A percentile compares a stretch with the other conserved stretches of the same genome.
phyloP scores from a whole-genome alignment of 345 rosid genomes.

The Cardamine resedifolia region DNA sequence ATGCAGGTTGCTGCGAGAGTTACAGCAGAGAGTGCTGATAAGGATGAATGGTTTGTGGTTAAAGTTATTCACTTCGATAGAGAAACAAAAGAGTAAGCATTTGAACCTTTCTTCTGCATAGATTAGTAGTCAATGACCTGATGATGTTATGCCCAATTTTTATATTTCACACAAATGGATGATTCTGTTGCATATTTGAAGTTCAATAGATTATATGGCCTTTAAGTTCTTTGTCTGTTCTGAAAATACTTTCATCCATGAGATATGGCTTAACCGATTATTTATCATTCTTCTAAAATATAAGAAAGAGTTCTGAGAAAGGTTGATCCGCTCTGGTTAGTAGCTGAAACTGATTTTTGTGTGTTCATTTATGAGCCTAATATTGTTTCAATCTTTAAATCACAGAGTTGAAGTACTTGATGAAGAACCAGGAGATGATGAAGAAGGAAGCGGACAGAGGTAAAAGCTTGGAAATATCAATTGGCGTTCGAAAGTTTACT shows the following conservation, averaged over 20 bases:
- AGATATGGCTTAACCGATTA: background rate
- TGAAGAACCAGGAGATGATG: slow-evolving; percentile 95
- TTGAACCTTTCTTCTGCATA: background rate
- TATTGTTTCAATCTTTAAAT: background rate
- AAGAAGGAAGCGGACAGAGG: slow-evolving; percentile 72
- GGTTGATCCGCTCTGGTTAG: background rate
- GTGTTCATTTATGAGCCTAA: background rate
- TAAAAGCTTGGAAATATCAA: slow-evolving; percentile 29
- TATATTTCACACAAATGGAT: background rate
- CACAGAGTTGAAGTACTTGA: slow-evolving; percentile 84
- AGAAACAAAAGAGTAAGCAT: slow-evolving; percentile 80
- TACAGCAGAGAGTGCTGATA: slow-evolving; percentile 64
- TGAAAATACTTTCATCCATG: background rate
- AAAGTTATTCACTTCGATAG: slow-evolving; percentile 83
- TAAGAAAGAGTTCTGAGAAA: background rate
- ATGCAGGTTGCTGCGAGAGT: slow-evolving; percentile 91
- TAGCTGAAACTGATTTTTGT: background rate
- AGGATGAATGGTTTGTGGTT: slow-evolving; percentile 83
- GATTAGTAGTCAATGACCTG: background rate
- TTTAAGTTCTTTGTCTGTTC: background rate
- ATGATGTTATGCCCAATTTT: background rate
- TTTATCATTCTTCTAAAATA: background rate
- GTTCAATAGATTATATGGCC: background rate
- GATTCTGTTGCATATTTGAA: background rate
- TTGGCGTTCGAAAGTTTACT: background rate